Base-by-base conservation (phyloP, 1,139 yeast species). In the Sugiyamaella novakii region DNA sequence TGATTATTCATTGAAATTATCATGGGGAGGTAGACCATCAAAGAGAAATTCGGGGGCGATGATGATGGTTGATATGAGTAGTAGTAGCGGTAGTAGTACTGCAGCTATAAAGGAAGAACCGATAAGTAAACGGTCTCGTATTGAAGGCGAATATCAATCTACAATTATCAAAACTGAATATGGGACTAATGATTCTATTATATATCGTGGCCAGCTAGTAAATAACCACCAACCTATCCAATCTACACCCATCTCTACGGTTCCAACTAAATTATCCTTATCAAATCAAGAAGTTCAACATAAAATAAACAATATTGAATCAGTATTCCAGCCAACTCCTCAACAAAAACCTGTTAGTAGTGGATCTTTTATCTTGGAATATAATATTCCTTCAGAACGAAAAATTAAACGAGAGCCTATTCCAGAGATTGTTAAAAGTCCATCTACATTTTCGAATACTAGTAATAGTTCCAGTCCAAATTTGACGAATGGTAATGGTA, bases 21-120 rank as follows among this genome's bases (percentile, higher is more conserved):
- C 81, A 0, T 86, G 95, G 95, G 92, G 91, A 18, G 92, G 92
- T 0, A 65, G 91, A 45, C 88, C 87, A 0, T 80, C 73, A 55
- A 77, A 73, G 43, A 69, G 19, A 12, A 31, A 31, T 28, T 33
- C 24, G 1, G 36, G 38, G 10, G 19, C 36, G 10, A 31, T 31
- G 45, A 31, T 29, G 21, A 37, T 41, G 14, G 6, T 41, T 31
- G 35, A 30, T 29, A 7, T 28, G 17, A 29, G 12, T n/a, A 30
- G 29, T n/a, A n/a, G n/a, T n/a, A n/a, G n/a, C n/a, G n/a, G n/a
- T n/a, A n/a, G n/a, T n/a, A n/a, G n/a, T n/a, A n/a, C n/a, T n/a
- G n/a, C n/a, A n/a, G n/a, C n/a, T n/a, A n/a, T n/a, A n/a, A n/a
- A n/a, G n/a, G n/a, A n/a, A n/a, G 30, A 17, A 25, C 12, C 36